Evolutionary conservation across 805 yeast genomes (phyloP).

Genomic region (Ogataea siamensis): DNA sequence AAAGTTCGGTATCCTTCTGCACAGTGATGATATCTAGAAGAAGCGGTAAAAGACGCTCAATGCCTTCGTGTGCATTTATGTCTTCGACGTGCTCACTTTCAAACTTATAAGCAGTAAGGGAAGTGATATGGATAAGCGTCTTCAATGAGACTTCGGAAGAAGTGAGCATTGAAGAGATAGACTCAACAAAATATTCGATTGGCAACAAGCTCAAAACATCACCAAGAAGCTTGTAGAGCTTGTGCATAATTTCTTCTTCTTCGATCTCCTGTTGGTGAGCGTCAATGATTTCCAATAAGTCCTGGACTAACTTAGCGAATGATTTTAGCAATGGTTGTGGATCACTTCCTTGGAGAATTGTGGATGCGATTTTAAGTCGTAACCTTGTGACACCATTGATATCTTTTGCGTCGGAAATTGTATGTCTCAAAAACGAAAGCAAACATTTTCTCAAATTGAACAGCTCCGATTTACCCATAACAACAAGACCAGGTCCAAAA

Average conservation of each 20-base stretch:
- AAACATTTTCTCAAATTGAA: constrained; percentile 47
- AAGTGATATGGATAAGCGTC: constrained; percentile 59
- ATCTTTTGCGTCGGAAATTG: constrained; percentile 41
- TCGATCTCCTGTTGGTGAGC: constrained; percentile 26
- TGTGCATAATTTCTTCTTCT: constrained; percentile 37
- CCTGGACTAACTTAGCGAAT: constrained; percentile 33
- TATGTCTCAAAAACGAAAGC: constrained; percentile 54
- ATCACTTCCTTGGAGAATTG: constrained; percentile 29
- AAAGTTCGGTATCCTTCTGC: constrained; percentile 45
- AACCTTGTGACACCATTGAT: constrained; percentile 44
- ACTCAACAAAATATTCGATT: constrained; percentile 62
- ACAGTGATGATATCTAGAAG: constrained; percentile 41
- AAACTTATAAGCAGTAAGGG: constrained; percentile 65
- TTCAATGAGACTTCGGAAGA: constrained; percentile 40
- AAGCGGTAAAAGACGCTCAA: constrained; percentile 48
- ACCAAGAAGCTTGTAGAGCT: constrained; percentile 56
- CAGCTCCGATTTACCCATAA: constrained; percentile 49
- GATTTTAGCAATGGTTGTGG: constrained; percentile 20
- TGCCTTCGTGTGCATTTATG: constrained; percentile 46
- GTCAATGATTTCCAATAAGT: constrained; percentile 41
- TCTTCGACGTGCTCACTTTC: constrained; percentile 61
- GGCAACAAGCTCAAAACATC: constrained; percentile 72
- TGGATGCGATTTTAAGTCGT: constrained; percentile 37
- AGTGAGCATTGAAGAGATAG: constrained; percentile 46
- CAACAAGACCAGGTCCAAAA: constrained; percentile 59